Conservation (phyloP, 2,329 filamentous ascomycete genomes). For the Xylariaceae sp. region DNA sequence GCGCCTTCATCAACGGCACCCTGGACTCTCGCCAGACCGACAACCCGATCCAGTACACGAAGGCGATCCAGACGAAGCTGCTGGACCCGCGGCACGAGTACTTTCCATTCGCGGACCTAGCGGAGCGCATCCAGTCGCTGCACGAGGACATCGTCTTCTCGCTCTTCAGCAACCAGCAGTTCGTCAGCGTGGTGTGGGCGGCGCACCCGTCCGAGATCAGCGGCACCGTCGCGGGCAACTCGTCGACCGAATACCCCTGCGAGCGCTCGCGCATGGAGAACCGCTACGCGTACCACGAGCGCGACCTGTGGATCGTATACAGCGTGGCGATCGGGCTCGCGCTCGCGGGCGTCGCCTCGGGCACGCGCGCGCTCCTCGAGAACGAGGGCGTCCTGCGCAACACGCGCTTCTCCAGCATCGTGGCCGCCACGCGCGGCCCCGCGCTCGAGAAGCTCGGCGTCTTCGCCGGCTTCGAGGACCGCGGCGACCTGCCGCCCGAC, state of each 20-base stretch:
- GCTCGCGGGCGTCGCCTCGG: slow-evolving; percentile 35
- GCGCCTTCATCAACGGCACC: slow-evolving; percentile 39
- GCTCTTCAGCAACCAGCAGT: slow-evolving; percentile 41
- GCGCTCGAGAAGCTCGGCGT: slow-evolving; percentile 42
- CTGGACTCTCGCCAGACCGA: slow-evolving; percentile 33
- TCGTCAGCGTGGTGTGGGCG: slow-evolving; percentile 42
- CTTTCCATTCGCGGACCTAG: slow-evolving; percentile 36
- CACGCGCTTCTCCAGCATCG: slow-evolving; percentile 44
- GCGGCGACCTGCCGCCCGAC: slow-evolving; percentile 22
- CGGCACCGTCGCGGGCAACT: slow-evolving; percentile 27
- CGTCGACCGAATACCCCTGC: slow-evolving; percentile 41
- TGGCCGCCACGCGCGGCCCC: slow-evolving; percentile 45
- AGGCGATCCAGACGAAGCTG: slow-evolving; percentile 47
- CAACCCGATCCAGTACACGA: slow-evolving; percentile 34
- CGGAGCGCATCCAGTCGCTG: slow-evolving; percentile 34
- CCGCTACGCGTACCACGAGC: slow-evolving; percentile 38
- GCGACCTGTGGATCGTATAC: slow-evolving; percentile 43
- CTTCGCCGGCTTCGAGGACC: slow-evolving; percentile 25
- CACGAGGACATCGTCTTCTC: slow-evolving; percentile 44
- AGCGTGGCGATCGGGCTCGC: slow-evolving; percentile 37
- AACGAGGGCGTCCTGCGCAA: slow-evolving; percentile 42
- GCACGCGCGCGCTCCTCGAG: slow-evolving; percentile 39
- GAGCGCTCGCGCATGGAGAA: slow-evolving; percentile 37
- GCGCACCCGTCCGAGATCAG: slow-evolving; percentile 29
- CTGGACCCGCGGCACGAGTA: slow-evolving; percentile 41